Evolutionary conservation across 2,329 filamentous ascomycete species (phyloP), one percentile per base, ranked within the genome.

Genomic region (Aureobasidium sp.): DNA sequence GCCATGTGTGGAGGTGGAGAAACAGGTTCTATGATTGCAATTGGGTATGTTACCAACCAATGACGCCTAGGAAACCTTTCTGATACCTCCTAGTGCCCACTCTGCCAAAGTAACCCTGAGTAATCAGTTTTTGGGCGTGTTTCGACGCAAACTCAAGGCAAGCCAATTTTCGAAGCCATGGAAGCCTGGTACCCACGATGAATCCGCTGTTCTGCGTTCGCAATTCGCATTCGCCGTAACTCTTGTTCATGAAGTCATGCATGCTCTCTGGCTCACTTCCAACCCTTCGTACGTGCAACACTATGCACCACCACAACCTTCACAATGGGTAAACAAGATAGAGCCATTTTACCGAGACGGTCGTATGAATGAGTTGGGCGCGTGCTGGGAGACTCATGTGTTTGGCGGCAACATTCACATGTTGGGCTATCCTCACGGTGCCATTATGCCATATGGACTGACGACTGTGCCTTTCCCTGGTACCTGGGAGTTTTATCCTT

Each of bases 261-360:
- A 59, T 37, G 42, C 29, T 5, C 26, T 59, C 9, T 46, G 55
- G 42, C 20, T 47, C n/a, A 39, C 39, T 4, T 44, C 37, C 3
- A 53, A 27, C 6, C n/a, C 50, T 17, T 8, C 10, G 5, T 39
- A 53, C 15, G 6, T 27, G 12, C 20, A 32, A 7, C 6, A 13
- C 34, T 32, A 44, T 13, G n/a, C 17, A 2, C 26, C 53, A 26
- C 17, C 34, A 10, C 6, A 37, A 15, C 26, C 42, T 4, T 37
- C 55, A 10, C 5, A 32, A 10, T 36, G 12, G 20, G 15, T 37
- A 23, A 20, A 17, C 8, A 39, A 26, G 0, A 8, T 5, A 8
- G 55, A 59, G 15, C 55, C 55, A 17, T 59, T 48, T 44, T 59
- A 20, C 41, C 42, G 42, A 12, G 55, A 59, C 10, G 41, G 44